Conservation (phyloP, 371 early-diverging fungal genomes). For the Apophysomyces ossiformis region DNA sequence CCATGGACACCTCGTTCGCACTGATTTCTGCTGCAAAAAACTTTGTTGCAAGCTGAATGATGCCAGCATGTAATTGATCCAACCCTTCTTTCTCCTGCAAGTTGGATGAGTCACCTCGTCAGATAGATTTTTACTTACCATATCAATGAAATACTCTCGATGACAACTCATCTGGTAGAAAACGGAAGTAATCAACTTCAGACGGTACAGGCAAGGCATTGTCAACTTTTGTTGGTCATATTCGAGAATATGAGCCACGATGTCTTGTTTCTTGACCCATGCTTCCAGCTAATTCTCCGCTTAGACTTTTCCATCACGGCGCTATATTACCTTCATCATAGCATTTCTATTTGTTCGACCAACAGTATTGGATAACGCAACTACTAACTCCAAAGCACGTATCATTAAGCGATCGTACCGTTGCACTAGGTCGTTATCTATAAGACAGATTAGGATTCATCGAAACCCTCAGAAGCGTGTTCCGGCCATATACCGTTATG, state of each 20-base stretch:
- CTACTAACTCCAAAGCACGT: conserved; percentile 61
- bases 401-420: conserved; percentile 62
- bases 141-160: conserved; percentile 26
- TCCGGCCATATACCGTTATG: not conserved
- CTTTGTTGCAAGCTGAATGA: conserved; percentile 22
- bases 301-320: not conserved
- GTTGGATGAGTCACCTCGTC: not conserved
- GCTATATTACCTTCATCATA: conserved; percentile 33
- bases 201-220: conserved; percentile 48
- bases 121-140: not conserved
- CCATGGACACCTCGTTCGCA: conserved; percentile 20
- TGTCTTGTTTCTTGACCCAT: conserved; percentile 55
- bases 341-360: conserved; percentile 50
- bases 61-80: conserved; percentile 9
- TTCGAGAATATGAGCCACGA: conserved; percentile 58
- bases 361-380: conserved; percentile 45
- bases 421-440: conserved; percentile 29
- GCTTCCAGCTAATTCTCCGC: conserved; percentile 33
- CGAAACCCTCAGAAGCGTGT: not conserved
- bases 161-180: conserved; percentile 49
- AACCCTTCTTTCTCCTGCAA: conserved; percentile 17
- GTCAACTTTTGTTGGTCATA: conserved; percentile 44
- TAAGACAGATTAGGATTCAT: not conserved
- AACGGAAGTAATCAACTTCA: conserved; percentile 45
- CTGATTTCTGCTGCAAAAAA: conserved; percentile 20